These are phyloP conservation scores for Amanita rubescens DNA, from an alignment of 768 basidiomycete genomes.

Conservation along the genomic window DNA sequence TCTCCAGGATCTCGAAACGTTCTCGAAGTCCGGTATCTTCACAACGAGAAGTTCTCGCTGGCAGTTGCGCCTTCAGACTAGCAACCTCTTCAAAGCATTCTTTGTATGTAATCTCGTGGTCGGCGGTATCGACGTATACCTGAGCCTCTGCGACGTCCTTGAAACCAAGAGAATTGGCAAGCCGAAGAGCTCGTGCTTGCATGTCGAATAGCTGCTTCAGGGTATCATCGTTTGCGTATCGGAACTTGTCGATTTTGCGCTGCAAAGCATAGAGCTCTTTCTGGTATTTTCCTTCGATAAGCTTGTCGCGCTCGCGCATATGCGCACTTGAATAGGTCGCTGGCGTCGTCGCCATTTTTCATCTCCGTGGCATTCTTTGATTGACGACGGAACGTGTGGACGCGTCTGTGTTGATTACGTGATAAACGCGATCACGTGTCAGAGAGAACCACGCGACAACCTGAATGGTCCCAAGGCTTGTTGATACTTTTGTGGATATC, in stretches of 20 bases:
- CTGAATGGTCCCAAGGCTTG: too few species aligned
- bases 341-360: constrained; percentile 5
- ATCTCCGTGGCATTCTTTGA: background rate
- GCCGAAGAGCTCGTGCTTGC: constrained; percentile 26
- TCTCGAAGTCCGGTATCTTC: constrained; percentile 18
- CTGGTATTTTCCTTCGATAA: constrained; percentile 26
- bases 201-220: constrained; percentile 32
- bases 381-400: too few species aligned
- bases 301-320: constrained; percentile 30
- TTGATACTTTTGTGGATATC: too few species aligned
- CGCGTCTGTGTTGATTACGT: background rate
- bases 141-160: constrained; percentile 35
- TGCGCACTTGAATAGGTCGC: constrained; percentile 24
- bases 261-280: constrained; percentile 25
- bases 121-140: constrained; percentile 29
- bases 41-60: constrained; percentile 13
- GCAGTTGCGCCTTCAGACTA: constrained; percentile 23
- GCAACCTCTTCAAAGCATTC: constrained; percentile 29
- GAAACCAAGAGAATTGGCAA: constrained; percentile 40
- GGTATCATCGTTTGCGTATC: constrained; percentile 26
- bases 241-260: constrained; percentile 24
- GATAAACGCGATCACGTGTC: constrained; percentile 5
- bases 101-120: constrained; percentile 25
- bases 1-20: constrained; percentile 16
- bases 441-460: too few species aligned